Conservation (phyloP, 1,284 basidiomycete genomes). For the Pyrrhoderma lamaoense region DNA sequence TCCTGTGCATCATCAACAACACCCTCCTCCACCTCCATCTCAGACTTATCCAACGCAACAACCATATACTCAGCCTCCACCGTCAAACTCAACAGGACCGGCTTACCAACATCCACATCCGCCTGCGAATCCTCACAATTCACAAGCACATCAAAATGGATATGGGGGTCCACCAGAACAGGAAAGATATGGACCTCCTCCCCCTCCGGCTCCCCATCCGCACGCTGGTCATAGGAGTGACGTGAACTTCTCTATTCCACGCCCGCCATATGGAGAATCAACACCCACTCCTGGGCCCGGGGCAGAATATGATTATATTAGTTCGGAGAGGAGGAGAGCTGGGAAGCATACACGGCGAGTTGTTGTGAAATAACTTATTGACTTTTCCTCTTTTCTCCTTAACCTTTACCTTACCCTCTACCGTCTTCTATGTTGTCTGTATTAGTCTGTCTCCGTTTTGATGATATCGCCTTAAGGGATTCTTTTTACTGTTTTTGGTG, state of each 20-base stretch:
- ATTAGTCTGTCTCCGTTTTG: no score
- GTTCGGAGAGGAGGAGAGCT: slow-evolving; percentile 47
- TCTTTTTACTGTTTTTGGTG: no score
- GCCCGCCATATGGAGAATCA: no score
- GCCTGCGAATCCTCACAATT: not conserved
- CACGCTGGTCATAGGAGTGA: not conserved
- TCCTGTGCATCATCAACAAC: not conserved
- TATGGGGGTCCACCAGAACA: no score
- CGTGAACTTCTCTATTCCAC: no score
- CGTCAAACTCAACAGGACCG: no score
- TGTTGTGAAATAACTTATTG: slow-evolving; percentile 1
- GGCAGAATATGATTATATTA: slow-evolving; percentile 20
- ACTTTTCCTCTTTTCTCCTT: not conserved
- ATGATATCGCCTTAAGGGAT: no score
- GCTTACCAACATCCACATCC: not conserved
- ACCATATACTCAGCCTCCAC: slow-evolving; percentile 4
- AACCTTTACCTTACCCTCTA: no score
- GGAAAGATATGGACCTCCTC: not conserved
- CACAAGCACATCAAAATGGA: not conserved
- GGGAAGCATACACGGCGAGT: slow-evolving; percentile 68
- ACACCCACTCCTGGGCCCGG: no score
- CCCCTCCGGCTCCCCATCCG: not conserved
- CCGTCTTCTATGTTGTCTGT: no score
- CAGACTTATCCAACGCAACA: not conserved
- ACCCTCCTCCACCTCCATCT: slow-evolving; percentile 1